phyloP scores from a whole-genome alignment of 1,139 yeast species.

The Casaregolazyma lundiana region DNA sequence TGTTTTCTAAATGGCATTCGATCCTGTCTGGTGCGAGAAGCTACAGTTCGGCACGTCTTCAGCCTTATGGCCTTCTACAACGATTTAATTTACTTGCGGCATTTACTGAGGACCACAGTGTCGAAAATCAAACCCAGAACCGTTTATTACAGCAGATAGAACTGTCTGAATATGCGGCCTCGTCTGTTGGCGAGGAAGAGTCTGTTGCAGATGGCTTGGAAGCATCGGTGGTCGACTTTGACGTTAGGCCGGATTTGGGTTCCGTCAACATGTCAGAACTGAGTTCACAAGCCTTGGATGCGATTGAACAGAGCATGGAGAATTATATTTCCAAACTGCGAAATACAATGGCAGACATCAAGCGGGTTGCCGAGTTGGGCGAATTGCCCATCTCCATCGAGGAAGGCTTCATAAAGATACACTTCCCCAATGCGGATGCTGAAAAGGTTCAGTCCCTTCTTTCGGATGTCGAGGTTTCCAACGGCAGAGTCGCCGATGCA shows the following conservation, averaged over 20 bases:
- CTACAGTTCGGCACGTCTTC: too few species aligned
- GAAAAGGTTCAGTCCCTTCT: slow-evolving; percentile 30
- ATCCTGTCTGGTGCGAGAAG: background rate
- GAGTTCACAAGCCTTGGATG: slow-evolving; percentile 22
- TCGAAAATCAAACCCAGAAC: background rate
- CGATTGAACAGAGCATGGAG: slow-evolving; percentile 25
- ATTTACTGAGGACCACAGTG: background rate
- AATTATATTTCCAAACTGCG: slow-evolving; percentile 25
- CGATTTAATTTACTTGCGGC: slow-evolving; percentile 7
- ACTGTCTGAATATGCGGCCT: background rate
- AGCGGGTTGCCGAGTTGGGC: slow-evolving; percentile 31
- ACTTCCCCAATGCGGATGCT: slow-evolving; percentile 36
- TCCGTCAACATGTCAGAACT: slow-evolving; percentile 27
- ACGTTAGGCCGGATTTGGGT: slow-evolving; percentile 29
- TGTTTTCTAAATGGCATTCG: background rate
- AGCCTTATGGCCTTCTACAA: background rate
- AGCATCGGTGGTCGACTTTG: slow-evolving; percentile 33
- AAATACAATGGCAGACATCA: slow-evolving; percentile 25
- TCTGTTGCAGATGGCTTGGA: slow-evolving; percentile 10
- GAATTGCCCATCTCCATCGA: slow-evolving; percentile 36
- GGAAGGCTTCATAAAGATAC: slow-evolving; percentile 30
- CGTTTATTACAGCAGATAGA: background rate
- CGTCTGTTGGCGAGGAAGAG: slow-evolving; percentile 3
- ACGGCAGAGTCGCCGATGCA: slow-evolving; percentile 26
- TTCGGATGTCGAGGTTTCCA: slow-evolving; percentile 31